phyloP scores from a whole-genome alignment of 306 rosid genomes.

The Rosa persica region DNA sequence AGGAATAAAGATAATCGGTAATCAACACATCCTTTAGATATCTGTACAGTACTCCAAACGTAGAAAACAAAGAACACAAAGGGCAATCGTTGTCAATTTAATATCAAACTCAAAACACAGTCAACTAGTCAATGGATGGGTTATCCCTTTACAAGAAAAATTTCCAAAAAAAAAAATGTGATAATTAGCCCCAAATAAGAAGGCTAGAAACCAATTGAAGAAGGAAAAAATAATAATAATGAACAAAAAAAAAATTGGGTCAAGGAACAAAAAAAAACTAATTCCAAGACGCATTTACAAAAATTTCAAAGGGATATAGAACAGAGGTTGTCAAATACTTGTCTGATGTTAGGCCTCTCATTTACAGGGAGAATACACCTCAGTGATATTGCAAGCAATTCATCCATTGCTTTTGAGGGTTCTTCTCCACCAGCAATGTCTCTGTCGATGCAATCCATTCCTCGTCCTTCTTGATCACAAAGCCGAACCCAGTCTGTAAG shows the following conservation, averaged over 20 bases:
- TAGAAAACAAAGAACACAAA: neutral
- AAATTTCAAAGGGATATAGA: conserved; percentile 66
- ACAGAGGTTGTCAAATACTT: conserved; percentile 80
- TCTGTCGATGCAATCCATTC: conserved; percentile 91
- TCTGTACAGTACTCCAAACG: neutral
- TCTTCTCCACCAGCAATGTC: conserved; percentile 90
- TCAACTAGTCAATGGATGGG: conserved; percentile 60
- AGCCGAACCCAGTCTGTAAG: conserved; percentile 98
- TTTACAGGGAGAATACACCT: conserved; percentile 96
- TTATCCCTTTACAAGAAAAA: conserved; percentile 81
- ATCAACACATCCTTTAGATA: neutral
- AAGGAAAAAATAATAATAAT: conserved; percentile 36
- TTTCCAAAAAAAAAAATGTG: conserved; percentile 45
- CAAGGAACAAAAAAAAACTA: conserved; percentile 79
- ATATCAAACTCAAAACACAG: conserved; percentile 67
- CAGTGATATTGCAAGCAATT: conserved; percentile 72
- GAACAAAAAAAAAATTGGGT: conserved; percentile 53
- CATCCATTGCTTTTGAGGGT: conserved; percentile 76
- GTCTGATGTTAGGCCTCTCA: conserved; percentile 99
- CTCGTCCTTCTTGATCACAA: conserved; percentile 91
- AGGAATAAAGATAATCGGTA: neutral
- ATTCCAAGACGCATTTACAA: conserved; percentile 84
- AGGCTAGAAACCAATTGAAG: conserved; percentile 64
- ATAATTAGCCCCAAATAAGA: conserved; percentile 62
- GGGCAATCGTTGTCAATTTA: conserved; percentile 26